These are phyloP conservation scores for Geotrichum macrosporum DNA, from an alignment of 1,139 yeast genomes.

Conservation along the genomic window DNA sequence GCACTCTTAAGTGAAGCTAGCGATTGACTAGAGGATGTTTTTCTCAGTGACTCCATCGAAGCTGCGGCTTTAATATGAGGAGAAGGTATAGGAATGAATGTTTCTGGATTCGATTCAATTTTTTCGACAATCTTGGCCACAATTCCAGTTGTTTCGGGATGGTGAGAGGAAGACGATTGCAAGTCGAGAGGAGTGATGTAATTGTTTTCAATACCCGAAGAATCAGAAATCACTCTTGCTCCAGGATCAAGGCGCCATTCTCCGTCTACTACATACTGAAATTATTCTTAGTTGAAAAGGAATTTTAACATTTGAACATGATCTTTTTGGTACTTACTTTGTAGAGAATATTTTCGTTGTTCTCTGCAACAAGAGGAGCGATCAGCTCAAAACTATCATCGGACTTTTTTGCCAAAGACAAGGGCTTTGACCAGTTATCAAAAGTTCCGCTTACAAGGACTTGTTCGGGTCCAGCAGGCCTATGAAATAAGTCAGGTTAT, in stretches of 20 bases:
- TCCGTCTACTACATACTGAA: conserved; percentile 18
- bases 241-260: conserved; percentile 13
- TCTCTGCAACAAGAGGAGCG: background rate
- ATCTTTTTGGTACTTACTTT: conserved; percentile 5
- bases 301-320: too few relatives aligned
- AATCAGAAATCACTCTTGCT: conserved; percentile 1
- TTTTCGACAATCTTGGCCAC: conserved; percentile 1
- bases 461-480: conserved; percentile 19
- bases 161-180: background rate
- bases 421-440: conserved; percentile 16
- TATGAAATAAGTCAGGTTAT: background rate
- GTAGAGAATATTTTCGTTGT: background rate
- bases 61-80: background rate
- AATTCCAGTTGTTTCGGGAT: background rate
- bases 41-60: background rate
- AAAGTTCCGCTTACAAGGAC: conserved; percentile 18
- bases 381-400: conserved; percentile 3
- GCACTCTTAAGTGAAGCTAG: background rate
- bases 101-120: conserved; percentile 2
- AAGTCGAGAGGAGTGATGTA: background rate
- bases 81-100: background rate
- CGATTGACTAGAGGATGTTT: background rate
- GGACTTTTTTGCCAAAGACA: conserved; percentile 1
- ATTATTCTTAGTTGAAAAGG: too few relatives aligned
- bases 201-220: conserved; percentile 7